Base-by-base conservation (phyloP, 2,329 filamentous ascomycete genomes). In the Pseudogymnoascus sp. region DNA sequence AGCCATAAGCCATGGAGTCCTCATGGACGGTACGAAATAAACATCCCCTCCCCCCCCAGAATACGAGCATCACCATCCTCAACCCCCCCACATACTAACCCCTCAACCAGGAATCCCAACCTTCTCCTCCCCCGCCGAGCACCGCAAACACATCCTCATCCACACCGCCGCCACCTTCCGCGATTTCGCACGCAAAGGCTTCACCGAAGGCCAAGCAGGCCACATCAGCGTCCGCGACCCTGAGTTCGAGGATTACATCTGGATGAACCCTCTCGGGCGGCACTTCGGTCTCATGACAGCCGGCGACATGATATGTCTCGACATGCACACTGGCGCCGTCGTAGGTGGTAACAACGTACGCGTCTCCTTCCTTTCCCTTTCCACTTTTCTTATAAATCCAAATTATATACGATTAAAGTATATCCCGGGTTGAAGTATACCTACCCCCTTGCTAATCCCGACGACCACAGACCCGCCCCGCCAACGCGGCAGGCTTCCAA, bases 141-240 rank as follows among this genome's bases (percentile, higher is more conserved):
- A 89, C 64, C 83, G 88, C 18, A 79, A 79, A 69, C 88, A 87
- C 78, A 84, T 85, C 64, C 77, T 87, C 8, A 77, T 83, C 29
- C 86, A 89, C 74, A 88, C 88, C 80, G 85, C 86, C 3, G 81
- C 83, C 3, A 86, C 85, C 3, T 90, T 90, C 74, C 84, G 87
- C 29, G 81, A 88, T 71, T 89, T 88, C 72, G 79, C 85, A 1
- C 81, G 86, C 57, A 81, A 84, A 68, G 85, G 84, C 60, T 88
- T 84, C 73, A 85, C 83, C 0, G 87, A 90, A 73, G 87, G 87
- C 63, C 87, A 89, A 77, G 79, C 80, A 29, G 87, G 87, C 0
- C 86, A 89, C 73, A 90, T 90, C 67, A 82, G 78, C 12, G 83
- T 89, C 1, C 80, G 86, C 11, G 87, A 90, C 71, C 86, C 87